Conservation (phyloP, 345 rosid species). For the Erodium maritimum region DNA sequence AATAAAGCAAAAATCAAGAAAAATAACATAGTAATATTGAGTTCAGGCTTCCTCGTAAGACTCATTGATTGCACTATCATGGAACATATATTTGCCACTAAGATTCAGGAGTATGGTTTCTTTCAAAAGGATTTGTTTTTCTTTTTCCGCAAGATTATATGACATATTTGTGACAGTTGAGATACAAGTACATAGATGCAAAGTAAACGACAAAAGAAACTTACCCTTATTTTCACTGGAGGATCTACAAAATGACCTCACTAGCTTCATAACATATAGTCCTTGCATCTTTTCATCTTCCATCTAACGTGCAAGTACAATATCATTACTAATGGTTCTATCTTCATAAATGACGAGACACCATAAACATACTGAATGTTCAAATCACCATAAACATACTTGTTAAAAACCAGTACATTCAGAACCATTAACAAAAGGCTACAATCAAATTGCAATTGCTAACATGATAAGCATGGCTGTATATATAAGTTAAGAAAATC, state of each 20-base stretch:
- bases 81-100: not conserved
- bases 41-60: not conserved
- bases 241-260: conserved; percentile 75
- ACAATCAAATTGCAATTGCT: not conserved
- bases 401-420: not conserved
- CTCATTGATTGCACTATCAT: not conserved
- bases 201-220: conserved; percentile 10
- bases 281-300: conserved; percentile 73
- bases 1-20: conserved; percentile 1
- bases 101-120: not conserved
- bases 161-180: not conserved
- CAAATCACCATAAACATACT: not conserved
- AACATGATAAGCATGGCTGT: not conserved
- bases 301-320: conserved; percentile 29
- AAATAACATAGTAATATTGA: not conserved
- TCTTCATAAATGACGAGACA: not conserved
- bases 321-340: not conserved
- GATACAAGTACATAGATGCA: not conserved
- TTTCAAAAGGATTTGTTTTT: not conserved
- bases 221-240: conserved; percentile 42
- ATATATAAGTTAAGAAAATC: not conserved
- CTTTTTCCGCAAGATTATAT: no score
- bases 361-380: not conserved
- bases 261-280: conserved; percentile 69
- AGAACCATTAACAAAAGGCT: not conserved